A percentile compares a stretch with the other conserved stretches of the same genome.
These are phyloP conservation scores for Bidens hawaiensis DNA, from an alignment of 140 eudicot species.

Conservation along the genomic window DNA sequence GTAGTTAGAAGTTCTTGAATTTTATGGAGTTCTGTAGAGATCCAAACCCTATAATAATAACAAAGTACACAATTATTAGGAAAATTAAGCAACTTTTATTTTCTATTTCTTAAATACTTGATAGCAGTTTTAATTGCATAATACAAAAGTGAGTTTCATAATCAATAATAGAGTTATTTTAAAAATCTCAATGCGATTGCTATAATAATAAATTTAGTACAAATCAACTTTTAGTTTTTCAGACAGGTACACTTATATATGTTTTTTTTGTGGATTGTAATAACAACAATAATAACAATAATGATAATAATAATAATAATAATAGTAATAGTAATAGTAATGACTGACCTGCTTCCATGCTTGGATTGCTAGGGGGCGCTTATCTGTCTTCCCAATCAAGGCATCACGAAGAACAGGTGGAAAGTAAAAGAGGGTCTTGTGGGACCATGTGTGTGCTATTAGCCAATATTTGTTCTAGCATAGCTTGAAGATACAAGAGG, in stretches of 20 bases:
- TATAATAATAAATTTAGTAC: neutral
- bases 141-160: neutral
- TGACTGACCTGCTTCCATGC: conserved; percentile 85
- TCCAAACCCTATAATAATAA: too few relatives aligned
- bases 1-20: too few relatives aligned
- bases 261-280: neutral
- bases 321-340: too few relatives aligned
- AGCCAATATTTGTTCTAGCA: conserved; percentile 77
- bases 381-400: conserved; percentile 55
- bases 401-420: conserved; percentile 67
- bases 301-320: neutral
- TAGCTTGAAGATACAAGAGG: conserved; percentile 62
- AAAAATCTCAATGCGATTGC: neutral
- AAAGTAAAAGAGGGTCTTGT: conserved; percentile 69
- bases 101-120: neutral
- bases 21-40: too few relatives aligned
- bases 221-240: neutral
- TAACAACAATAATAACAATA: neutral
- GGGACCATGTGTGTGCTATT: conserved; percentile 83
- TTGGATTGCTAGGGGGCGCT: conserved; percentile 68
- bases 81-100: neutral
- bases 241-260: neutral
- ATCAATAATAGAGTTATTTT: neutral
- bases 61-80: neutral
- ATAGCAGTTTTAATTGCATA: neutral